Percentiles rank a stretch among this genome's conserved stretches.
Evolutionary conservation across 2,329 filamentous ascomycete genomes (phyloP).

Genomic region (Fusarium phyllophilum): DNA sequence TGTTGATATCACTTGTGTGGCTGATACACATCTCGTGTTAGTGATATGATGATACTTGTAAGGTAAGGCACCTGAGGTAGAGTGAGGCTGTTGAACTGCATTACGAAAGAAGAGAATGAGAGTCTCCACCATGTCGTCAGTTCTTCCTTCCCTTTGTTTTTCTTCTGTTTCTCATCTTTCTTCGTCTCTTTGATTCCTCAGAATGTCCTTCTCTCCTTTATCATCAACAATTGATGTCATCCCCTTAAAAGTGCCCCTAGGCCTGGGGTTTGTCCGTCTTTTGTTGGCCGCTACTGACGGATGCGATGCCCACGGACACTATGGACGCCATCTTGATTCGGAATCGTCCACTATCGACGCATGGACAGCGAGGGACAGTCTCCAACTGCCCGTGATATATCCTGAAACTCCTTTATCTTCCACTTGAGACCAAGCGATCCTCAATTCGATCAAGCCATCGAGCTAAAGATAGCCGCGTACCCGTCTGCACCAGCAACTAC

Average conservation of each 20-base stretch:
- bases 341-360: slow-evolving; percentile 10
- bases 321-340: slow-evolving; percentile 14
- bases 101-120: slow-evolving; percentile 12
- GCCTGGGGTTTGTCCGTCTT: background rate
- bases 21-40: background rate
- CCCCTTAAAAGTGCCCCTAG: background rate
- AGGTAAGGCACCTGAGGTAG: background rate
- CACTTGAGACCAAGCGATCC: slow-evolving; percentile 5
- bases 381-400: slow-evolving; percentile 10
- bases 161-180: background rate
- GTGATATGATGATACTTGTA: background rate
- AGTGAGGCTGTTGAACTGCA: background rate
- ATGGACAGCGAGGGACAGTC: slow-evolving; percentile 6
- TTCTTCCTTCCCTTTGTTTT: slow-evolving; percentile 3
- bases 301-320: background rate
- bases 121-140: slow-evolving; percentile 23
- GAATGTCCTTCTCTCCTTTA: background rate
- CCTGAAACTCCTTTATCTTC: slow-evolving; percentile 25
- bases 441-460: slow-evolving; percentile 12
- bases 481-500: slow-evolving; percentile 21
- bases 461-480: slow-evolving; percentile 28
- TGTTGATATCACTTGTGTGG: no score
- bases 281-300: slow-evolving; percentile 2
- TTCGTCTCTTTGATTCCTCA: background rate
- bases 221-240: background rate